Base-by-base conservation (phyloP, 1,284 basidiomycete genomes). In the Cutaneotrichosporon sp. region DNA sequence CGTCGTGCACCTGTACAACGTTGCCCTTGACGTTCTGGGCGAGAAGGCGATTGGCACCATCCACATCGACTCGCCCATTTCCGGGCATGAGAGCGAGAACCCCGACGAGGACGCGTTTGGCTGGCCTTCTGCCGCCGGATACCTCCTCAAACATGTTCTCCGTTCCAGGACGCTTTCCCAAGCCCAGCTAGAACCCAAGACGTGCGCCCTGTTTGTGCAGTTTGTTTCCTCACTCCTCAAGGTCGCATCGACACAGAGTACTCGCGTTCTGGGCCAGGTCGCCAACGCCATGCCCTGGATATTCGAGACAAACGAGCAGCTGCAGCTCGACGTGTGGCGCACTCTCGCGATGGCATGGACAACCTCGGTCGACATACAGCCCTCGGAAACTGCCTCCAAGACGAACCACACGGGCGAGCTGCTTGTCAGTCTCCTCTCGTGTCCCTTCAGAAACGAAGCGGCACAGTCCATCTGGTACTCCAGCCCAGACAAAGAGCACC, bases 321-420 rank as follows among this genome's bases (percentile, higher is more conserved):
- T 64, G 4, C 66, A 71, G 40, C 51, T 72, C 33, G 64, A 61
- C 49, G 55, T 73, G 4, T 73, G 71, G 71, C 60, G 70, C 2
- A 35, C 62, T 8, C 55, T 72, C 3, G 68, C 67, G 4, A 40
- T 49, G n/a, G 63, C 62, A 46, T 72, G 69, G 69, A 58, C 58
- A 3, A 36, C 52, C 17, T 49, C 64, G 20, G 60, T 68, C 34
- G 64, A 69, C 47, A 46, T 63, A 10, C 56, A 64, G 41, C 62
- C 64, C 0, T 49, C 61, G 1, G 55, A 60, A 10, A 49, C 56
- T 0, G 48, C 63, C 0, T 60, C 60, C 2, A 35, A 49, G 12
- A 67, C 66, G 1, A 70, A 73, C 48, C 63, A 70, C 51, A 73
- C 70, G 2, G 70, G 71, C 20, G 63, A 58, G 7, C 49, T 73